Evolutionary conservation across 768 basidiomycete species (phyloP).

Genomic region (Kwoniella europaea): DNA sequence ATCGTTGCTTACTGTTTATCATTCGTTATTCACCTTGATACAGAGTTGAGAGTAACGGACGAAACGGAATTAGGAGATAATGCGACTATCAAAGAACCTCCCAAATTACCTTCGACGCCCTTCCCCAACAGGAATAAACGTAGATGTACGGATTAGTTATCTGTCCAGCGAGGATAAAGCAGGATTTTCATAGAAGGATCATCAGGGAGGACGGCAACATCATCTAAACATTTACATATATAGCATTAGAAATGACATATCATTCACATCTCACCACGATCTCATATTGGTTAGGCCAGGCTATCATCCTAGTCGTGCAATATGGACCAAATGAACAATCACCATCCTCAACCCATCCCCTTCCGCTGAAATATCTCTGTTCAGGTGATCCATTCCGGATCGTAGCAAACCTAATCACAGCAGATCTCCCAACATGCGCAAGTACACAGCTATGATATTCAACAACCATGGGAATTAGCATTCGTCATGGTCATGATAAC

Average conservation of each 20-base stretch:
- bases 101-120: conserved; percentile 50
- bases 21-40: too few species aligned
- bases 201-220: not conserved
- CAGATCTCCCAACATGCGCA: conserved; percentile 3
- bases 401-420: not conserved
- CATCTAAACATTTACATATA: not conserved
- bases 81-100: conserved; percentile 71
- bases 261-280: not conserved
- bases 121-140: conserved; percentile 54
- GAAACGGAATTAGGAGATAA: conserved; percentile 89
- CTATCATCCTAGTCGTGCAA: too few species aligned
- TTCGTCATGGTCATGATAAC: not conserved
- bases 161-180: not conserved
- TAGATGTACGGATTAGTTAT: conserved; percentile 14
- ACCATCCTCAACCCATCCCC: not conserved
- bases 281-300: too few species aligned
- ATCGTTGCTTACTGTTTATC: too few species aligned
- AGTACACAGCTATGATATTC: not conserved
- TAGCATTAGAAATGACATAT: not conserved
- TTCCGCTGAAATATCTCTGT: too few species aligned
- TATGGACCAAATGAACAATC: not conserved
- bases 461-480: not conserved
- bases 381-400: too few species aligned
- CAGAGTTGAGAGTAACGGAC: conserved; percentile 65
- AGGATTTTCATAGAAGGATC: not conserved